Conservation (phyloP, 2,329 filamentous ascomycete genomes). For the Malbranchea zuffiana region DNA sequence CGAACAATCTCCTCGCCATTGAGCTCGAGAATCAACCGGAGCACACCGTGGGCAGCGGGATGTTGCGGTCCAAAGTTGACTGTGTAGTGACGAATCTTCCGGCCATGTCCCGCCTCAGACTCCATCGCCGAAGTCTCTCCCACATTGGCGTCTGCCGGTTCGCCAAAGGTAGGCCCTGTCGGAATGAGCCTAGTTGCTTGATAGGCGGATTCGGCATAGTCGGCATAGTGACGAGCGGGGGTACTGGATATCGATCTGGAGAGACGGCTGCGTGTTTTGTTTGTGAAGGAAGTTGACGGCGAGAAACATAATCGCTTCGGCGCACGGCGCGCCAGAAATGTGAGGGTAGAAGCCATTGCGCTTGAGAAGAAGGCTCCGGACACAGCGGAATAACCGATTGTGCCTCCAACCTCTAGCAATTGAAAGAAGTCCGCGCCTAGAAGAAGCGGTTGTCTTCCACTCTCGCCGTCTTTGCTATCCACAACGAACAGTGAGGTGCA, state of each 20-base stretch:
- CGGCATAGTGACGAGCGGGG: conserved; percentile 41
- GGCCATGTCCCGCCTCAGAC: conserved; percentile 38
- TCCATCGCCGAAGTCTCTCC: conserved; percentile 32
- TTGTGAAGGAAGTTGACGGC: conserved; percentile 36
- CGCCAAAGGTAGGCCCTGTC: conserved; percentile 44
- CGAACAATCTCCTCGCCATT: conserved; percentile 96
- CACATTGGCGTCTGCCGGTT: conserved; percentile 11
- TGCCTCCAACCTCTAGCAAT: conserved; percentile 31
- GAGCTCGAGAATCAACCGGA: conserved; percentile 93
- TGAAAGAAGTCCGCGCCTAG: conserved; percentile 16
- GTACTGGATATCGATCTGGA: conserved; percentile 48
- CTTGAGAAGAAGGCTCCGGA: conserved; percentile 16
- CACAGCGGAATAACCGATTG: conserved; percentile 19
- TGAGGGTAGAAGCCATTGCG: conserved; percentile 50
- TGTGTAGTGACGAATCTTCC: conserved; percentile 97
- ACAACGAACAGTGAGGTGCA: conserved; percentile 7
- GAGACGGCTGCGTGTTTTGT: conserved; percentile 33
- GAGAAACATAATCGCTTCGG: conserved; percentile 49
- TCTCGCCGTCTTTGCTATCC: neutral
- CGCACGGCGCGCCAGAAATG: conserved; percentile 49
- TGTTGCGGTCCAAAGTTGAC: conserved; percentile 99
- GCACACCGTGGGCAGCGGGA: conserved; percentile 93
- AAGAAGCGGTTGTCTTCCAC: conserved; percentile 7
- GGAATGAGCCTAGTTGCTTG: conserved; percentile 46
- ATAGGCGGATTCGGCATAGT: conserved; percentile 40